These are phyloP conservation scores for Gelatoporia subvermispora DNA, from an alignment of 768 basidiomycete species.

Conservation along the genomic window DNA sequence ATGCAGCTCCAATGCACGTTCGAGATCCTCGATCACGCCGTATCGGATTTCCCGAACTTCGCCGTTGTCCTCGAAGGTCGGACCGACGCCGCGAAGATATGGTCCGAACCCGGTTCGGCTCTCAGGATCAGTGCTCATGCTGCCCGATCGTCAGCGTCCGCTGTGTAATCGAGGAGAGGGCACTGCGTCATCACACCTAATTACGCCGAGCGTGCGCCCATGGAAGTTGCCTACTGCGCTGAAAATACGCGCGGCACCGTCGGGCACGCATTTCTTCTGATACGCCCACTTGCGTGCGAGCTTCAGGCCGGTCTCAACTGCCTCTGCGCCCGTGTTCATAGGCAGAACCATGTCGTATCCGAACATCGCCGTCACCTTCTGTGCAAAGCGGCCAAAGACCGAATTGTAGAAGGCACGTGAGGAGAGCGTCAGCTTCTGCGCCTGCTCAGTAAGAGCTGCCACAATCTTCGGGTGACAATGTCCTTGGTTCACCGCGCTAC, in stretches of 20 bases:
- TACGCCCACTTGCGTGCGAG: slow-evolving; percentile 97
- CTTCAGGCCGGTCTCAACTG: slow-evolving; percentile 96
- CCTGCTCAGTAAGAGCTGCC: slow-evolving; percentile 74
- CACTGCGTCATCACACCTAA: slow-evolving; percentile 43
- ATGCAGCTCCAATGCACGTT: slow-evolving; percentile 71
- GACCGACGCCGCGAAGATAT: slow-evolving; percentile 81
- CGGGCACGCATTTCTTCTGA: slow-evolving; percentile 73
- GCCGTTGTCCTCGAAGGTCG: slow-evolving; percentile 56
- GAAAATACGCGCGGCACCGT: slow-evolving; percentile 81
- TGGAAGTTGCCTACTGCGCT: slow-evolving; percentile 93
- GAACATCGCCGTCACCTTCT: slow-evolving; percentile 78
- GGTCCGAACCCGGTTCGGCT: slow-evolving; percentile 87
- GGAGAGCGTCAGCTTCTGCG: slow-evolving; percentile 85
- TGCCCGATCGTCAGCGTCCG: slow-evolving; percentile 25
- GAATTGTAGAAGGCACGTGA: slow-evolving; percentile 97
- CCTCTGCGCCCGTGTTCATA: slow-evolving; percentile 99
- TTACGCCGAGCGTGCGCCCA: slow-evolving; percentile 85
- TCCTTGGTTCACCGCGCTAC: slow-evolving; percentile 38
- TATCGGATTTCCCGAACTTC: slow-evolving; percentile 64
- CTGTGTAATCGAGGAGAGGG: slow-evolving; percentile 2
- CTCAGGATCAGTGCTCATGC: slow-evolving; percentile 95
- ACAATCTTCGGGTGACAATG: slow-evolving; percentile 93
- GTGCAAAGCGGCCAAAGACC: slow-evolving; percentile 85
- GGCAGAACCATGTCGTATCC: slow-evolving; percentile 95
- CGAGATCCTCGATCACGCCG: slow-evolving; percentile 79